Conservation (phyloP, 495 filamentous ascomycete genomes). For the Acidiella bohemica region DNA sequence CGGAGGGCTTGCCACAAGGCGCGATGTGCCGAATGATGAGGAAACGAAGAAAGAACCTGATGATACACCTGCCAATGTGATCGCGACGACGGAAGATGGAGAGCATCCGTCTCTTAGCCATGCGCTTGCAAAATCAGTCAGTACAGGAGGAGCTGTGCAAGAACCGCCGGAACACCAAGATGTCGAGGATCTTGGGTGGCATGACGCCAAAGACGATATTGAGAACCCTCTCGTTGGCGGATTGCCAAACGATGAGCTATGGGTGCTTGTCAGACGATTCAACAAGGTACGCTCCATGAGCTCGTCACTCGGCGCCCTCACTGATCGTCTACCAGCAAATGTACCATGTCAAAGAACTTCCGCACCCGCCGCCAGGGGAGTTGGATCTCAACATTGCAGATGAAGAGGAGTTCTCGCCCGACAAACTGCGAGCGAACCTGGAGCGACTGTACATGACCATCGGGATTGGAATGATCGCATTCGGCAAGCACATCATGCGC, state of each 20-base stretch:
- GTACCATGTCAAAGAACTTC: constrained; percentile 66
- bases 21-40: too few species aligned
- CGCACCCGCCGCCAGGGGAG: constrained; percentile 38
- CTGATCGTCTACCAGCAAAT: constrained; percentile 48
- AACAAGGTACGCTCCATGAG: constrained; percentile 48
- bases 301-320: background rate
- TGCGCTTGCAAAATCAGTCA: constrained; percentile 25
- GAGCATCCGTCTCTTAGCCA: constrained; percentile 27
- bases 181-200: constrained; percentile 63
- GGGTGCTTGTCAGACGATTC: constrained; percentile 66
- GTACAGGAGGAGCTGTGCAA: constrained; percentile 36
- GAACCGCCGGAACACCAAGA: constrained; percentile 34
- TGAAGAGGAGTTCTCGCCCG: constrained; percentile 73
- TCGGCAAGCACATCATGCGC: constrained; percentile 60
- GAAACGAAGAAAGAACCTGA: too few species aligned
- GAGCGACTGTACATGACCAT: constrained; percentile 79
- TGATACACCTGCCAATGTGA: too few species aligned
- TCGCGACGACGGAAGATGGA: constrained; percentile 18
- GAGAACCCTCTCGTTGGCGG: constrained; percentile 54
- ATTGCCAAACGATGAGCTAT: constrained; percentile 71
- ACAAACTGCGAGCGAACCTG: constrained; percentile 68
- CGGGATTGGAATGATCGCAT: constrained; percentile 49
- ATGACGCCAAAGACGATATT: constrained; percentile 43
- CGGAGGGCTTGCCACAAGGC: too few species aligned
- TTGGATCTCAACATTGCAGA: constrained; percentile 73